Conservation (phyloP, 1,284 basidiomycete species). For the Quambalaria eucalypti region DNA sequence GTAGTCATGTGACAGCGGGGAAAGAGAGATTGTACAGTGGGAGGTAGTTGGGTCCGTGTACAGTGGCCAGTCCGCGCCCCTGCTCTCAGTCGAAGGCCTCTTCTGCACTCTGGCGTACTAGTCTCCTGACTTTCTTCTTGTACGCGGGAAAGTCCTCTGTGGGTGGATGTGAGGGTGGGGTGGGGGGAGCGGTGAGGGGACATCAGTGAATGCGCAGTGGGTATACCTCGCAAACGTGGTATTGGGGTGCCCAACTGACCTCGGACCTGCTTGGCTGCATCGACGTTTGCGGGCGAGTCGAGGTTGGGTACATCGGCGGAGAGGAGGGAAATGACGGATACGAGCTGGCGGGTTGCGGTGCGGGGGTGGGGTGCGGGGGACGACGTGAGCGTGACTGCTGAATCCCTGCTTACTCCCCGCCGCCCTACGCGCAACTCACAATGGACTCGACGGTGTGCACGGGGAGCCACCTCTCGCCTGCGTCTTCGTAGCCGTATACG, state of each 20-base stretch:
- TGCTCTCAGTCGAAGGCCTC: slow-evolving; percentile 19
- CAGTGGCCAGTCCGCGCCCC: neutral
- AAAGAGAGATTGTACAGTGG: too few species aligned
- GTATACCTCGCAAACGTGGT: too few species aligned
- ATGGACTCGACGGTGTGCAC: slow-evolving; percentile 96
- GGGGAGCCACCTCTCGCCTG: slow-evolving; percentile 92
- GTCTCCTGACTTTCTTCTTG: slow-evolving; percentile 42
- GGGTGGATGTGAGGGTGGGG: too few species aligned
- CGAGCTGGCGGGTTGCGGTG: slow-evolving; percentile 55
- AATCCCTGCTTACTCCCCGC: neutral
- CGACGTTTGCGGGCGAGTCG: slow-evolving; percentile 93
- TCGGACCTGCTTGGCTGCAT: slow-evolving; percentile 56
- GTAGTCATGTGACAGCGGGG: too few species aligned
- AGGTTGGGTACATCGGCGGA: slow-evolving; percentile 85
- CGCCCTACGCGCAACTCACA: slow-evolving; percentile 55
- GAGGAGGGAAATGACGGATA: slow-evolving; percentile 90
- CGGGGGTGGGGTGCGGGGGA: neutral
- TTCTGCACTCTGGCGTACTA: slow-evolving; percentile 42
- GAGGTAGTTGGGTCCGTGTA: too few species aligned
- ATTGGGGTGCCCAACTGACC: slow-evolving; percentile 9
- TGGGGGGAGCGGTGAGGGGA: too few species aligned
- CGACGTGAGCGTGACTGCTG: neutral
- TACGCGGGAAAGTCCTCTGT: slow-evolving; percentile 40
- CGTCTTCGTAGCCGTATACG: slow-evolving; percentile 95
- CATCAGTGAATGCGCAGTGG: neutral